Percentiles rank a stretch among this genome's conserved stretches.
These are phyloP conservation scores for Actinomucor elegans DNA, from an alignment of 371 early-diverging fungal species.

Conservation along the genomic window DNA sequence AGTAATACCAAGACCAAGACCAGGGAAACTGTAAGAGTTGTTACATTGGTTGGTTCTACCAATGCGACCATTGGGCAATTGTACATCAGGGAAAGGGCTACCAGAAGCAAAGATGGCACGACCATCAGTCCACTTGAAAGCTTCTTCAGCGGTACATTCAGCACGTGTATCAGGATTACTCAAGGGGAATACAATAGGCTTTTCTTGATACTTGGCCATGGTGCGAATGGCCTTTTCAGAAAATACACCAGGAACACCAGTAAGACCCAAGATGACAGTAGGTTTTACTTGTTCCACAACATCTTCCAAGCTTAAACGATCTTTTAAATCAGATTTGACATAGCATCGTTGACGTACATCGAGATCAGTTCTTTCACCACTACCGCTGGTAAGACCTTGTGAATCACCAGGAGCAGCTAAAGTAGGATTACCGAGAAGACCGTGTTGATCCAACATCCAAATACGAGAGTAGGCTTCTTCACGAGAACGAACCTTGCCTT, in stretches of 20 bases:
- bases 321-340: slow-evolving; percentile 52
- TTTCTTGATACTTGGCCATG: slow-evolving; percentile 58
- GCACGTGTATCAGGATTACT: slow-evolving; percentile 65
- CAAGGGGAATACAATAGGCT: slow-evolving; percentile 64
- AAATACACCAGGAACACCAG: slow-evolving; percentile 60
- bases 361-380: too few species aligned
- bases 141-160: slow-evolving; percentile 66
- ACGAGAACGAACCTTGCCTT: slow-evolving; percentile 51
- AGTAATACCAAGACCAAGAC: slow-evolving; percentile 58
- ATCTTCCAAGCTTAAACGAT: slow-evolving; percentile 51
- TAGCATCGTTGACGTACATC: slow-evolving; percentile 56
- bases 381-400: too few species aligned
- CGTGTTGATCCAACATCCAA: slow-evolving; percentile 60
- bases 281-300: slow-evolving; percentile 62
- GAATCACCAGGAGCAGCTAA: slow-evolving; percentile 23
- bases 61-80: slow-evolving; percentile 42
- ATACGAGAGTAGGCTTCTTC: slow-evolving; percentile 57
- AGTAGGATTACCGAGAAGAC: slow-evolving; percentile 48
- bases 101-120: slow-evolving; percentile 65
- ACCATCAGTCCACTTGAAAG: slow-evolving; percentile 62
- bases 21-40: slow-evolving; percentile 64
- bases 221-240: slow-evolving; percentile 51
- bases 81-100: slow-evolving; percentile 55
- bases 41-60: slow-evolving; percentile 62
- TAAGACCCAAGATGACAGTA: slow-evolving; percentile 60